phyloP scores from a whole-genome alignment of 2,329 filamentous ascomycete genomes.

The Penicillium sp. region DNA sequence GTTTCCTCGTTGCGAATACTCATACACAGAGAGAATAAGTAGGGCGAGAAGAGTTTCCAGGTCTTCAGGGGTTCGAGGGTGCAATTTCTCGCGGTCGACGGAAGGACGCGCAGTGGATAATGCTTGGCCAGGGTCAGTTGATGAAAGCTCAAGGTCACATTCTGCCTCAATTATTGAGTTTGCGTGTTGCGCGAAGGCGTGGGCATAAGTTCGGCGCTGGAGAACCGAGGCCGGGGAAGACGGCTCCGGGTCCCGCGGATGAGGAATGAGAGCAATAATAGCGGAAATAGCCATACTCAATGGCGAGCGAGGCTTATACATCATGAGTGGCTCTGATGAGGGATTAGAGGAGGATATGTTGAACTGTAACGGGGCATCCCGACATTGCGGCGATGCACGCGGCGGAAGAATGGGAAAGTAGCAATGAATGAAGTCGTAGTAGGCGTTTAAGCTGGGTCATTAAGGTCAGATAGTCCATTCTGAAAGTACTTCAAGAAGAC shows the following conservation, averaged over 20 bases:
- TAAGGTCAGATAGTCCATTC: constrained; percentile 16
- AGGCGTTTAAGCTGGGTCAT: constrained; percentile 45
- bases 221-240: constrained; percentile 39
- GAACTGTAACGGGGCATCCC: constrained; percentile 40
- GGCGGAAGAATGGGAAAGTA: constrained; percentile 52
- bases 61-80: constrained; percentile 45
- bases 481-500: constrained; percentile 15
- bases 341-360: constrained; percentile 33
- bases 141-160: constrained; percentile 47
- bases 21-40: constrained; percentile 49
- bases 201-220: constrained; percentile 44
- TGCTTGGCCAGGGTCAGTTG: constrained; percentile 46
- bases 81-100: constrained; percentile 41
- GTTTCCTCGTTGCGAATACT: constrained; percentile 52
- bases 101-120: constrained; percentile 36
- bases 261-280: constrained; percentile 48
- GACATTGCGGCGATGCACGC: constrained; percentile 31
- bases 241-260: constrained; percentile 44
- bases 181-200: constrained; percentile 45
- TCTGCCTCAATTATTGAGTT: constrained; percentile 46
- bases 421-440: constrained; percentile 52
- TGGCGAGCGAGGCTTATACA: constrained; percentile 47
- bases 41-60: constrained; percentile 47
- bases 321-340: constrained; percentile 35
- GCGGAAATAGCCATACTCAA: constrained; percentile 50